A percentile compares a stretch with the other conserved stretches of the same genome.
Evolutionary conservation across 495 filamentous ascomycete species (phyloP).

Genomic region (Trichocladium antarcticum): DNA sequence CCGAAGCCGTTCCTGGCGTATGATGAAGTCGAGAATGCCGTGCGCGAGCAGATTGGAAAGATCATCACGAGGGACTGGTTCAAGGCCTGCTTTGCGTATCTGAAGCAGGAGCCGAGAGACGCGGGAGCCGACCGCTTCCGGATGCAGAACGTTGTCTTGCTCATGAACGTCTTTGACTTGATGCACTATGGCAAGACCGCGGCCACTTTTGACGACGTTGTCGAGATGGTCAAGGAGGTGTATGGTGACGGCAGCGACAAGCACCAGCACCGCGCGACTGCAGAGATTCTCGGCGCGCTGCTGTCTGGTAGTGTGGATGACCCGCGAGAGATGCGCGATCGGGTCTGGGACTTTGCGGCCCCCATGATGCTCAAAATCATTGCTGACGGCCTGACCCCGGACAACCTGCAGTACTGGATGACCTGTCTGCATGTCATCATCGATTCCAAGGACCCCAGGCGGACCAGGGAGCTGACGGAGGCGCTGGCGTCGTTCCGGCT

Average conservation of each 20-base stretch:
- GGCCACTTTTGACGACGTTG: constrained; percentile 77
- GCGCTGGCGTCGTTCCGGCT: constrained; percentile 76
- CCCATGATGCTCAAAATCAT: constrained; percentile 81
- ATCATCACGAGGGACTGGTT: constrained; percentile 78
- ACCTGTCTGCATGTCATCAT: constrained; percentile 83
- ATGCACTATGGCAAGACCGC: constrained; percentile 62
- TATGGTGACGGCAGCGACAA: constrained; percentile 93
- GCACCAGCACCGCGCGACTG: constrained; percentile 91
- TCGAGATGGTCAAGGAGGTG: constrained; percentile 59
- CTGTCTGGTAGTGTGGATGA: constrained; percentile 64
- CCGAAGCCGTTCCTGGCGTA: constrained; percentile 61
- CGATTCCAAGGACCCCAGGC: constrained; percentile 67
- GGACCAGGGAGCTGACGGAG: constrained; percentile 75
- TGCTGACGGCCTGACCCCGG: constrained; percentile 79
- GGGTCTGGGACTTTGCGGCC: constrained; percentile 81
- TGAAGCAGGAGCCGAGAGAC: constrained; percentile 96
- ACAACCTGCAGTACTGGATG: constrained; percentile 89
- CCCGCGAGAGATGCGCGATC: constrained; percentile 52
- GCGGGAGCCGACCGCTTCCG: constrained; percentile 72
- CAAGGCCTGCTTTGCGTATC: constrained; percentile 71
- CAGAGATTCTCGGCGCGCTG: constrained; percentile 84
- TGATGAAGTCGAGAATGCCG: constrained; percentile 67
- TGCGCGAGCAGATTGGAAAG: constrained; percentile 70
- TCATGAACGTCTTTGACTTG: constrained; percentile 80
- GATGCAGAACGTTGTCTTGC: constrained; percentile 70